These are phyloP conservation scores for Lithospermum erythrorhizon DNA, from an alignment of 257 asterid species.

Conservation along the genomic window DNA sequence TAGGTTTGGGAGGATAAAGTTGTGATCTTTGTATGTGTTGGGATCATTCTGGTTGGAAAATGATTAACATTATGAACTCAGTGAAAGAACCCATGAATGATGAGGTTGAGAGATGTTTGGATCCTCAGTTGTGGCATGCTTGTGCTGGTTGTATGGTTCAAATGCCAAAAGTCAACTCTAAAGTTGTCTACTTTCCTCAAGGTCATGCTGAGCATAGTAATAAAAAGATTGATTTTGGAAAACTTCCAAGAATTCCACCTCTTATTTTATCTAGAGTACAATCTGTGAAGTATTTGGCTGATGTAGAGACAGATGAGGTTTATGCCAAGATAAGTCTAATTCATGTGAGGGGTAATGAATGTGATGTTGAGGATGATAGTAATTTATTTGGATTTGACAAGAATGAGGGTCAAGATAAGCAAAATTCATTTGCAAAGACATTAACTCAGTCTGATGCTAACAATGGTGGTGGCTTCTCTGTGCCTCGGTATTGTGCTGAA, in stretches of 20 bases:
- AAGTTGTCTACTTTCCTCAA: constrained; percentile 65
- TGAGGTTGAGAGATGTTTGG: constrained; percentile 43
- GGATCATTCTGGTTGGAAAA: constrained; percentile 17
- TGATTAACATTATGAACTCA: constrained; percentile 58
- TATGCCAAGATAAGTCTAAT: constrained; percentile 44
- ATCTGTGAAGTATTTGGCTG: constrained; percentile 53
- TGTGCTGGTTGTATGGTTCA: constrained; percentile 90
- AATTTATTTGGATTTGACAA: constrained; percentile 29
- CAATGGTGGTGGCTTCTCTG: constrained; percentile 82
- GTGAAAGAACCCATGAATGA: constrained; percentile 35
- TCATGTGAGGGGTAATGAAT: constrained; percentile 28
- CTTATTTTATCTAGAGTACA: constrained; percentile 35
- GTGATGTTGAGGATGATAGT: constrained; percentile 21
- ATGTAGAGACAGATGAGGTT: constrained; percentile 64
- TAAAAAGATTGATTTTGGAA: constrained; percentile 33
- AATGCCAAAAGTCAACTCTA: constrained; percentile 41
- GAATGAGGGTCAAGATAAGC: constrained; percentile 41
- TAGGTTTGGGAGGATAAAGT: constrained; percentile 40
- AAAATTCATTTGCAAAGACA: constrained; percentile 66
- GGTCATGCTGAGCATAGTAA: constrained; percentile 68
- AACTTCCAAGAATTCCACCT: constrained; percentile 42
- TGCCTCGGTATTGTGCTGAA: constrained; percentile 77
- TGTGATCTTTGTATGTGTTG: constrained; percentile 5
- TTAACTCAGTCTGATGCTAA: constrained; percentile 78
- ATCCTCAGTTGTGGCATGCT: constrained; percentile 80